Evolutionary conservation across 2,329 filamentous ascomycete species (phyloP), one percentile per base, ranked within the genome.

Genomic region (Epicoccum sorghinum): DNA sequence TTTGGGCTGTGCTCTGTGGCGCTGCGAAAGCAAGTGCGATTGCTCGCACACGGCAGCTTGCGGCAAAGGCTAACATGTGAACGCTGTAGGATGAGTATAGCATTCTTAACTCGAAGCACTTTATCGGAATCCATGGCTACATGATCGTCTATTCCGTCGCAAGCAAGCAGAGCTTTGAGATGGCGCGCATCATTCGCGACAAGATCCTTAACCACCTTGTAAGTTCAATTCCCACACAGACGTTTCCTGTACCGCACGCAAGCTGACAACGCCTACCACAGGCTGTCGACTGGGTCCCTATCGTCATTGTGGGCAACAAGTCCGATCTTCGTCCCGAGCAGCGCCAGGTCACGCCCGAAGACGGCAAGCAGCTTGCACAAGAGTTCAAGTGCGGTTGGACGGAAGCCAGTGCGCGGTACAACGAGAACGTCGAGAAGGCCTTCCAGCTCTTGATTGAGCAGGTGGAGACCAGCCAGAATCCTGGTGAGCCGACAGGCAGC

Each of bases 61-160:
- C 7, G 7, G 13, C 13, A 4, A 12, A 33, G 10, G 9, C 24
- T 29, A 4, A 27, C 12, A 25, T 29, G 29, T 13, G 13, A 39
- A 55, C n/a, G 29, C 50, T 38, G 55, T 71, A 95, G 89, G 95
- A 99, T 81, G 95, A 99, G 78, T 99, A 99, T 81, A 96, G 91
- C 73, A 97, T 98, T 62, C 83, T 99, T 58, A 98, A 97, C 78
- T 96, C 91, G 59, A 98, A 98, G 80, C 93, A 98, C 75, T 98
- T 98, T 70, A 98, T 99, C 75, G 95, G 95, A 60, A 98, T 98
- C 64, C 95, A 99, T 80, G 95, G 95, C 52, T 99, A 98, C 77
- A 92, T 99, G 85, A 89, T 99, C 57, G 93, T 97, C 43, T 99
- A 99, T 78, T 96, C 93, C n/a, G 93, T 99, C 44, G 90, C 90